A percentile compares a stretch with the other conserved stretches of the same genome.
phyloP scores from a whole-genome alignment of 2,329 filamentous ascomycete species.

The Ambrosiella cleistominuta region DNA sequence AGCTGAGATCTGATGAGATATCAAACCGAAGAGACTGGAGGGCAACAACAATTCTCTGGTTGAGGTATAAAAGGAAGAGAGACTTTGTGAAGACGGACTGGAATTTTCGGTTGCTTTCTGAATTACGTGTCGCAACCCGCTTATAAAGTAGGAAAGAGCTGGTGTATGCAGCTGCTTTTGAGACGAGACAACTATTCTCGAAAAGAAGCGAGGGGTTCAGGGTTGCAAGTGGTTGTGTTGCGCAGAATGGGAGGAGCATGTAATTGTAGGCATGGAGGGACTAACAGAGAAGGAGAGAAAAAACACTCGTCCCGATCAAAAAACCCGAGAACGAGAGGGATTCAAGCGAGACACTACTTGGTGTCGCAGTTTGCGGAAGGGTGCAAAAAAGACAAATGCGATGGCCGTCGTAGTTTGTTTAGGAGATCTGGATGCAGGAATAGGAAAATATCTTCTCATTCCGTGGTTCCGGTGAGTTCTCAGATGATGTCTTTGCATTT shows the following conservation, averaged over 20 bases:
- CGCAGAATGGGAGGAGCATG: neutral
- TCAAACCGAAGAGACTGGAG: neutral
- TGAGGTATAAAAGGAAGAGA: neutral
- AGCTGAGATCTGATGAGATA: neutral
- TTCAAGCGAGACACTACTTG: neutral
- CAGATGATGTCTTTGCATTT: neutral
- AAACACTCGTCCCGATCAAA: too few relatives aligned
- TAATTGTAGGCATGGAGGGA: neutral
- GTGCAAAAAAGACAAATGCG: neutral
- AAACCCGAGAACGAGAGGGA: neutral
- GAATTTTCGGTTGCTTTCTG: neutral
- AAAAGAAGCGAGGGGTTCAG: neutral
- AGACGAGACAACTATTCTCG: neutral
- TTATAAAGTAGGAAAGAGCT: neutral
- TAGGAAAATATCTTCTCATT: neutral
- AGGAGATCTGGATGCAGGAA: neutral
- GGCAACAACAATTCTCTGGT: neutral
- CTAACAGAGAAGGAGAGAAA: neutral
- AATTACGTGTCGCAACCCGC: neutral
- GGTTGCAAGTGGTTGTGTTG: neutral
- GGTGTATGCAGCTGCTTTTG: neutral
- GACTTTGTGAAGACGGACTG: neutral
- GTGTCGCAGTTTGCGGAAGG: neutral
- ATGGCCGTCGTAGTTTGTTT: neutral
- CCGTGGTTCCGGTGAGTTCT: neutral